These are phyloP conservation scores for Potentilla sterilis DNA, from an alignment of 306 rosid genomes.

Conservation along the genomic window DNA sequence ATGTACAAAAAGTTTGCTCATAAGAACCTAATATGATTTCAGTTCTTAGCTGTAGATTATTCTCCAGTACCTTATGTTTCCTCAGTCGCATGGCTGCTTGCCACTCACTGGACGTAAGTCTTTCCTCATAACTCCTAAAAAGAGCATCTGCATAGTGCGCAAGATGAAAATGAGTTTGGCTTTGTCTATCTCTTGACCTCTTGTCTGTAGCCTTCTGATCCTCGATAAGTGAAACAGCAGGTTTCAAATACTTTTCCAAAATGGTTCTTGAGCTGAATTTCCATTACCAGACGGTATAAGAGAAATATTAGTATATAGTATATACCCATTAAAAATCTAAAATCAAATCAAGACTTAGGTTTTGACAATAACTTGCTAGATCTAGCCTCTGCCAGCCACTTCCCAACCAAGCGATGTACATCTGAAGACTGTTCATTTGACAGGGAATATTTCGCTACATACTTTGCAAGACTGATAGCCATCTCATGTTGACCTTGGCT, in stretches of 20 bases:
- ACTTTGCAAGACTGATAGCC: constrained; percentile 90
- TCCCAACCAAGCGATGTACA: constrained; percentile 84
- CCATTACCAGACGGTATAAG: constrained; percentile 7
- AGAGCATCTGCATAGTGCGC: constrained; percentile 95
- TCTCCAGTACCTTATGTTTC: constrained; percentile 73
- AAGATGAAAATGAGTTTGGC: constrained; percentile 78
- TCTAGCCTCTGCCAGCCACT: constrained; percentile 98
- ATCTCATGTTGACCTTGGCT: constrained; percentile 84
- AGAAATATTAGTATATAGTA: constrained; percentile 16
- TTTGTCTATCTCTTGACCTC: constrained; percentile 56
- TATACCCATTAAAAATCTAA: not conserved
- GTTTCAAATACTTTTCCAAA: constrained; percentile 85
- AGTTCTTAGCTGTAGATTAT: constrained; percentile 2
- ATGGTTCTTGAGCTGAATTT: constrained; percentile 91
- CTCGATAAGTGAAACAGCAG: constrained; percentile 78
- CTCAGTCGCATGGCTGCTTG: constrained; percentile 86
- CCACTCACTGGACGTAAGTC: constrained; percentile 87
- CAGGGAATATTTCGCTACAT: constrained; percentile 47
- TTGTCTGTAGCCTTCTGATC: constrained; percentile 47
- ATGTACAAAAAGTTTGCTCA: constrained; percentile 17
- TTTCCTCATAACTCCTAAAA: constrained; percentile 84
- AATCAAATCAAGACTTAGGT: constrained; percentile 12
- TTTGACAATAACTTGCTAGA: constrained; percentile 74
- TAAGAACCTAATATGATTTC: constrained; percentile 13
- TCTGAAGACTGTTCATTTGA: constrained; percentile 73